Conservation (phyloP, 805 yeast species). For the Cyberlindnera samutprakarnensis region DNA sequence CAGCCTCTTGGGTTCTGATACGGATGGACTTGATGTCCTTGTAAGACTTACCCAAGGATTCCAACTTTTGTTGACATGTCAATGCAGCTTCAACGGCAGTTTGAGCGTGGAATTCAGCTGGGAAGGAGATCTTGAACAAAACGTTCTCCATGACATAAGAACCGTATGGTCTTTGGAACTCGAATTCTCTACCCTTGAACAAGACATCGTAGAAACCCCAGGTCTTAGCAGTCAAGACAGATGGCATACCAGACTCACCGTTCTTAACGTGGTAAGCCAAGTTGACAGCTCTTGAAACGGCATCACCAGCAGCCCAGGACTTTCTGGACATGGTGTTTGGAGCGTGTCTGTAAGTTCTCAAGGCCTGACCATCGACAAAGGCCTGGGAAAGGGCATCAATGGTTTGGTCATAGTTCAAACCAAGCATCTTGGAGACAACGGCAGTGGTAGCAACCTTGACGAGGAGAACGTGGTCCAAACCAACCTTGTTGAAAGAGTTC, state of each 20-base stretch:
- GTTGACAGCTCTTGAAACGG: slow-evolving; percentile 51
- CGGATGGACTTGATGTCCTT: slow-evolving; percentile 42
- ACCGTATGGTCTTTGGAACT: slow-evolving; percentile 46
- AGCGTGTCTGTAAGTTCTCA: slow-evolving; percentile 57
- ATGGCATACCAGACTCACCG: slow-evolving; percentile 51
- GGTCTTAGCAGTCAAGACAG: slow-evolving; percentile 46
- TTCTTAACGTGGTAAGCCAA: slow-evolving; percentile 43
- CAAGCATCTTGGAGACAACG: slow-evolving; percentile 48
- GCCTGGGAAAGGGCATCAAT: slow-evolving; percentile 51
- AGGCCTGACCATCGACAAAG: slow-evolving; percentile 51
- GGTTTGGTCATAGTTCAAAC: slow-evolving; percentile 42
- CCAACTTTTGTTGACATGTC: slow-evolving; percentile 31
- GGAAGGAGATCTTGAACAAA: slow-evolving; percentile 53
- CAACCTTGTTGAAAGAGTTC: slow-evolving; percentile 53
- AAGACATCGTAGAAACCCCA: slow-evolving; percentile 64
- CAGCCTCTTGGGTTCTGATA: slow-evolving; percentile 55
- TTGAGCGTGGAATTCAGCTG: slow-evolving; percentile 62
- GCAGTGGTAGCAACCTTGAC: slow-evolving; percentile 58
- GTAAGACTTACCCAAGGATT: slow-evolving; percentile 32
- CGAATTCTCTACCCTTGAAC: slow-evolving; percentile 43
- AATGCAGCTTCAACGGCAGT: slow-evolving; percentile 57
- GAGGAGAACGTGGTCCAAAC: slow-evolving; percentile 51
- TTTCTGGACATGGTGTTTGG: slow-evolving; percentile 58
- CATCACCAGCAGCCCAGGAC: slow-evolving; percentile 67
- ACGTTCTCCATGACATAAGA: slow-evolving; percentile 59